phyloP scores from a whole-genome alignment of 1,284 basidiomycete genomes.

The Sanghuangporus weigelae region DNA sequence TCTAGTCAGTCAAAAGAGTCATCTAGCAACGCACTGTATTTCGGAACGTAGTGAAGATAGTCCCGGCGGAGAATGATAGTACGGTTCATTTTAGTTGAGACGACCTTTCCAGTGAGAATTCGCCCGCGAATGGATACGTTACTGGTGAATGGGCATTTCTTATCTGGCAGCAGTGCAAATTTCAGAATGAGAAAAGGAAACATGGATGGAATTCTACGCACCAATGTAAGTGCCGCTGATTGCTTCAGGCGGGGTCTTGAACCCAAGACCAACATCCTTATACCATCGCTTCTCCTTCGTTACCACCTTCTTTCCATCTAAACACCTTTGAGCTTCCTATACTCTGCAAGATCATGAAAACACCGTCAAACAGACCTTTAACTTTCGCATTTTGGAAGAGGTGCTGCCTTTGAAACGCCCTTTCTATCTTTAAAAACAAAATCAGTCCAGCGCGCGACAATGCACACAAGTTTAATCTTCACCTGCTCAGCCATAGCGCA shows the following conservation, averaged over 20 bases:
- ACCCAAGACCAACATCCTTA: slow-evolving; percentile 97
- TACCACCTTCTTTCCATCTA: slow-evolving; percentile 84
- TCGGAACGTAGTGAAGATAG: slow-evolving; percentile 98
- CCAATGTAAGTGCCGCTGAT: slow-evolving; percentile 97
- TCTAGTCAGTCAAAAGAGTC: slow-evolving; percentile 19
- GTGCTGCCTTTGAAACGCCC: slow-evolving; percentile 95
- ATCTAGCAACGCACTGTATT: slow-evolving; percentile 73
- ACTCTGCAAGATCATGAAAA: background rate
- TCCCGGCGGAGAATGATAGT: slow-evolving; percentile 98
- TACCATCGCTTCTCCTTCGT: slow-evolving; percentile 99
- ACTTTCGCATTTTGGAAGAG: slow-evolving; percentile 98
- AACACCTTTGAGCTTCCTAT: slow-evolving; percentile 15
- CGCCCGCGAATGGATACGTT: slow-evolving; percentile 97
- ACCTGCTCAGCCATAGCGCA: slow-evolving; percentile 62
- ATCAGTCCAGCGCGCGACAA: slow-evolving; percentile 11
- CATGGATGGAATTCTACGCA: slow-evolving; percentile 34
- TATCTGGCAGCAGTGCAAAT: slow-evolving; percentile 55
- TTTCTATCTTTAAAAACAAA: slow-evolving; percentile 63
- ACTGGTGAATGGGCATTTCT: slow-evolving; percentile 99
- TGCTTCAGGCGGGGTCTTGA: slow-evolving; percentile 95
- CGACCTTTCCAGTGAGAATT: slow-evolving; percentile 94
- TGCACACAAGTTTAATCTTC: slow-evolving; percentile 21
- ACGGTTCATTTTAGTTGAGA: slow-evolving; percentile 99
- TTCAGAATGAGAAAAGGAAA: background rate
- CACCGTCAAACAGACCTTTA: slow-evolving; percentile 61